Conservation (phyloP, 805 yeast genomes). For the Cyberlindnera americana region DNA sequence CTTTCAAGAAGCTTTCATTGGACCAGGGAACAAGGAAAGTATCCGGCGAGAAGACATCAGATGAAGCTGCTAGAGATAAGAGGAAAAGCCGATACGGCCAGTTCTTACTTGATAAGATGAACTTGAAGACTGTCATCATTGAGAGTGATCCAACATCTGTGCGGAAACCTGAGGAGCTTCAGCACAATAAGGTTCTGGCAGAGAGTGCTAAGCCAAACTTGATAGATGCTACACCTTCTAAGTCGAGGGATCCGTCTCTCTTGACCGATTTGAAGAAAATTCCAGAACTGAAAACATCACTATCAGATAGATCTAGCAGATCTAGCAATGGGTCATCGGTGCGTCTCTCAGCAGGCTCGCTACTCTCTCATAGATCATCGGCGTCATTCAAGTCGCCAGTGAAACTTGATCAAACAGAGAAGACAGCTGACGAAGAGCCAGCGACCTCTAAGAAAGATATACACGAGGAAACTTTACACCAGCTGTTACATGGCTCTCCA, state of each 20-base stretch:
- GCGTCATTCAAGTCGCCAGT: conserved; percentile 2
- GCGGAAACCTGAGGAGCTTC: conserved; percentile 19
- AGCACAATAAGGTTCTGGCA: conserved; percentile 4
- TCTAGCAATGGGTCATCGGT: conserved; percentile 3
- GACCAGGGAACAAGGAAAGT: conserved; percentile 13
- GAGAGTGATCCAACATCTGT: conserved; percentile 32
- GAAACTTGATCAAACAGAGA: not conserved
- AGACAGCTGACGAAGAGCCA: not conserved
- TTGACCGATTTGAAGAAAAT: conserved; percentile 11
- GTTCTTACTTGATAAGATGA: conserved; percentile 37
- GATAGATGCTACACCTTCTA: conserved; percentile 16
- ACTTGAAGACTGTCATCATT: conserved; percentile 36
- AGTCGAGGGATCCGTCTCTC: conserved; percentile 8
- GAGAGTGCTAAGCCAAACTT: conserved; percentile 17
- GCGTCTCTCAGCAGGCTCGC: conserved; percentile 7
- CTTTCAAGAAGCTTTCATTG: conserved; percentile 24
- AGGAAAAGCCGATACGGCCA: conserved; percentile 35
- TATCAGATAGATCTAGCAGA: conserved; percentile 8
- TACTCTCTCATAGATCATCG: conserved; percentile 2
- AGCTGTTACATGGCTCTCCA: conserved; percentile 9
- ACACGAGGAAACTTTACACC: conserved; percentile 13
- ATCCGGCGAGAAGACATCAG: conserved; percentile 10
- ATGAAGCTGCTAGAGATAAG: conserved; percentile 19
- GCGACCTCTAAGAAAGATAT: conserved; percentile 6
- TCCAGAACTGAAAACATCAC: conserved; percentile 17